Base-by-base conservation (phyloP, 1,284 basidiomycete genomes). In the Leccinum subspadiceum region DNA sequence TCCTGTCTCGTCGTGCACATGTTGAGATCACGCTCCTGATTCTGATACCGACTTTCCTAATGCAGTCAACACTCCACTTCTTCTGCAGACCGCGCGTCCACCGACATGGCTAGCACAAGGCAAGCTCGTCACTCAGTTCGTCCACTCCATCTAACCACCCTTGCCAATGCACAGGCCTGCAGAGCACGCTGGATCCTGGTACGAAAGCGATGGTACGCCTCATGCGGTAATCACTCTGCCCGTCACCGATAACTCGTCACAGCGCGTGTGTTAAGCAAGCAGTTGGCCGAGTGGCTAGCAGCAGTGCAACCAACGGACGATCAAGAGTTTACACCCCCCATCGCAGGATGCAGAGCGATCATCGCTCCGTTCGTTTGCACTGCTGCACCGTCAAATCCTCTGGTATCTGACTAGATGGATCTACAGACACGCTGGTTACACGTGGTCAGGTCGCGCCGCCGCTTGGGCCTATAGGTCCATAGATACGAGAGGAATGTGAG, bases 401-500 rank as follows among this genome's bases (percentile, higher is more conserved):
- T 53, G 20, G n/a, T 57, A 44, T 49, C 67, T 63, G 62, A 65
- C 22, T 44, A 9, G 31, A 53, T 31, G 48, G 2, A 58, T 62
- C 9, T 33, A 15, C 68, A 96, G 95, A 3, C 97, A 99, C 75
- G 97, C 97, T 1, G 97, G 97, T 4, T 98, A 96, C 75, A 84
- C 88, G 2, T 99, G 98, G 75, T 98, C 95, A 59, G 97, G 97
- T 24, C 87, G 87, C 5, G 83, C 95, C 2, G 96, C 97, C 1
- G 97, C 95, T 1, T 98, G 93, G 91, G 96, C 96, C 0, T 99
- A 99, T 75, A 89, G 86, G 70, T 86, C 86, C 67, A 92, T 99
- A 59, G 91, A 97, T 68, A 86, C 85, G 0, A 80, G 81, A 10
- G 81, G 81, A 66, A 92, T 98, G 96, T 96, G 67, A 67, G 88